These are phyloP conservation scores for Carallia brachiata DNA, from an alignment of 345 rosid species.

Conservation along the genomic window DNA sequence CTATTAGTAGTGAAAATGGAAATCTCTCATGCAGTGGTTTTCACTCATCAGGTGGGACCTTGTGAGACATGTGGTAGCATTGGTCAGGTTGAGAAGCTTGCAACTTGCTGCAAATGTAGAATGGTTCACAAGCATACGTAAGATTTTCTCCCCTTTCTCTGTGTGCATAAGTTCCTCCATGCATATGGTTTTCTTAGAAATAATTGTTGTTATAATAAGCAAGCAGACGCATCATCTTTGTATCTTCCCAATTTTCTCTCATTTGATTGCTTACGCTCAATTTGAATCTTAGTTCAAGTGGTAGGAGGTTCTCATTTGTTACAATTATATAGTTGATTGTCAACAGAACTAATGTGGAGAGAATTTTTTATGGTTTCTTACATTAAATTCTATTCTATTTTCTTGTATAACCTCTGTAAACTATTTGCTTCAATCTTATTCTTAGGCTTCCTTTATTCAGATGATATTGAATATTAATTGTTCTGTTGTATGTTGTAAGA, in stretches of 20 bases:
- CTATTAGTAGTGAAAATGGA: too few species aligned
- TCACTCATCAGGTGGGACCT: slow-evolving; percentile 21
- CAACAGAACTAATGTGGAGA: neutral
- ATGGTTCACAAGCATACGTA: slow-evolving; percentile 44
- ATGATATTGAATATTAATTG: neutral
- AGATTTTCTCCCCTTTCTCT: slow-evolving; percentile 21
- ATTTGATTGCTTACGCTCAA: neutral
- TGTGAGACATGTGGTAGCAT: slow-evolving; percentile 48
- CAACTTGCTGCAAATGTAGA: slow-evolving; percentile 43
- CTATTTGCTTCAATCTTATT: neutral
- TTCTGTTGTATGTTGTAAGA: neutral
- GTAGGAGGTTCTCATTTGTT: neutral
- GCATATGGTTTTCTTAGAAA: neutral
- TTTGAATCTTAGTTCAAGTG: neutral
- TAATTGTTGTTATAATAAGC: neutral
- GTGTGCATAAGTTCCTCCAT: neutral
- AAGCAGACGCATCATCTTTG: neutral
- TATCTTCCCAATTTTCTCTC: neutral
- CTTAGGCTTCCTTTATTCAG: too few species aligned
- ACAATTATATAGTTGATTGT: neutral
- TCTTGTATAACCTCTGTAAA: neutral
- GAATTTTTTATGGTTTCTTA: neutral
- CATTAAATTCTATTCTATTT: neutral
- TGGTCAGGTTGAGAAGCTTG: slow-evolving; percentile 28
- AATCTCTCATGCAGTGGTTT: neutral